Evolutionary conservation across 2,329 filamentous ascomycete genomes (phyloP), one percentile per base, ranked within the genome.

Genomic region (Ophiobolus disseminans): DNA sequence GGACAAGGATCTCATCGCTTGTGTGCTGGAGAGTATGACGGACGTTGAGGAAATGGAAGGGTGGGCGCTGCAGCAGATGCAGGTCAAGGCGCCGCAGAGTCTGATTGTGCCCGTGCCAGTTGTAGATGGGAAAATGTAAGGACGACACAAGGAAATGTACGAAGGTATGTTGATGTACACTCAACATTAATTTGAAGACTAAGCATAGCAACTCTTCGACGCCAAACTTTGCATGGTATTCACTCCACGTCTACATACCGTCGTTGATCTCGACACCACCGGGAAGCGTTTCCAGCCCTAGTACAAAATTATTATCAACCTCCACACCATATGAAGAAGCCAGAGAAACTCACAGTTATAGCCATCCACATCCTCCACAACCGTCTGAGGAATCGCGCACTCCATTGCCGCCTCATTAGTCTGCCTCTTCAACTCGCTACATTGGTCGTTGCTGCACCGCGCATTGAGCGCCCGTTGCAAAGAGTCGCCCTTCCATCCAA

Each of bases 401-500:
- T 59, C 57, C 57, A 65, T 68, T 1, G 65, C 63, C 10, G 66
- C 62, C 39, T 63, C 64, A 17, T 61, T 55, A 2, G 55, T 60
- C 55, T 69, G 66, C n/a, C 58, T 50, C 21, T 44, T 35, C 25
- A 69, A 45, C 50, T 63, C 59, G 9, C 45, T 58, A 38, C 66
- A 69, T 1, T 57, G 19, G 45, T 66, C 66, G 36, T 62, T 65
- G 10, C 58, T 55, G 47, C 66, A 67, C 11, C 62, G 40, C 10
- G 65, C 62, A 51, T 69, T 47, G 26, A 69, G 20, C 13, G 63
- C 66, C 5, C 65, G 56, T 38, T 69, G 66, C 10, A 69, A 45
- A 5, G 57, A 43, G 35, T 69, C 65, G 25, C 63, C 66, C 37
- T 68, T 62, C 66, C 62, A 67, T 3, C 61, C 61, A 40, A 64